Evolutionary conservation across 352 stramenopile species (phyloP), one percentile per base, ranked within the genome.

Genomic region (Phytophthora gonapodyides): DNA sequence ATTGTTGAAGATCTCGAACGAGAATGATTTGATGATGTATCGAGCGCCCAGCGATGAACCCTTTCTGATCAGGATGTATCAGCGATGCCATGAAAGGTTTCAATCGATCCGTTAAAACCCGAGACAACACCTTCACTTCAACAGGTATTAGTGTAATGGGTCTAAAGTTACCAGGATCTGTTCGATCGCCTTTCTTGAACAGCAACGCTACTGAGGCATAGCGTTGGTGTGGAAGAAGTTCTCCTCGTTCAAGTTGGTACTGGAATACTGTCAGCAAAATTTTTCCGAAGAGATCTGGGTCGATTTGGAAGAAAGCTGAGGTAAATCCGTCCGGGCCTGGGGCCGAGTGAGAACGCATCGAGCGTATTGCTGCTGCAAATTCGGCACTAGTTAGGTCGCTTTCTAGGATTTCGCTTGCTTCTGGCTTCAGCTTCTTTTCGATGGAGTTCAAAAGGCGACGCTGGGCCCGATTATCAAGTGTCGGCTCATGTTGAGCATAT

Each of bases 1-100:
- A 38, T 7, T 38, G 27, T 16, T 52, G 45, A 24, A 30, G 45
- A 24, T 52, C 45, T 12, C 45, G 45, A 13, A 52, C 45, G 8
- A 52, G 15, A 24, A 52, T 52, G 5, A 38, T 30, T 52, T 52
- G 45, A 10, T 52, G 21, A n/a, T 52, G 45, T 13, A 52, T 52
- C 7, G 30, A 40, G 6, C 30, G 24, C 12, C n/a, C 27, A 12
- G 45, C 27, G 7, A 52, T 52, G 24, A 52, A 52, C 15, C 45
- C 24, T 38, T 52, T 52, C 24, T 52, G 45, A 24, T 52, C 45
- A 24, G 30, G 45, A 24, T 52, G 45, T 7, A 52, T 30, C n/a
- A 52, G 24, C 6, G 24, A 27, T 15, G 21, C 13, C 15, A 52
- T 52, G 24, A 40, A 52, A n/a, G 24, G 45, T 12, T 38, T 52